Conservation (phyloP, 345 rosid species). For the Passiflora organensis region DNA sequence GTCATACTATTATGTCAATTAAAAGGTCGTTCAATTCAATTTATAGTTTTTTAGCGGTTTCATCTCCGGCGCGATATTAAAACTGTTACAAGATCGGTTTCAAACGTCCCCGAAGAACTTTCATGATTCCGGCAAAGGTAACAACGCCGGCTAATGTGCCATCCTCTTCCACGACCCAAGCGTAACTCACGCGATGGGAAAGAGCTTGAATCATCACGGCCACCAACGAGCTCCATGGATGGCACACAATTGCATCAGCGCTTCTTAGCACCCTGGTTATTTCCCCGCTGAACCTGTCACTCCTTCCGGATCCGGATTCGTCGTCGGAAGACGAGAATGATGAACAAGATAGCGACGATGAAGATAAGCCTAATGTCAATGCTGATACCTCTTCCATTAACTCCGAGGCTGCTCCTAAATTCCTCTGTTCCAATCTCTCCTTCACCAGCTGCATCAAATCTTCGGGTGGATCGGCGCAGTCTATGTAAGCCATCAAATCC, state of each 20-base stretch:
- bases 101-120: constrained; percentile 44
- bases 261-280: constrained; percentile 30
- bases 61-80: not conserved
- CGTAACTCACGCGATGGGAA: constrained; percentile 42
- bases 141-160: constrained; percentile 43
- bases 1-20: too few relatives aligned
- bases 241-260: constrained; percentile 40
- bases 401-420: constrained; percentile 28
- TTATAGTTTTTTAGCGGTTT: too few relatives aligned
- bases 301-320: constrained; percentile 30
- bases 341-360: constrained; percentile 17
- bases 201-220: constrained; percentile 69
- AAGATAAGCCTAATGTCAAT: not conserved
- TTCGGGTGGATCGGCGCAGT: constrained; percentile 42
- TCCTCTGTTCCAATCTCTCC: constrained; percentile 40
- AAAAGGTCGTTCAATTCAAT: too few relatives aligned
- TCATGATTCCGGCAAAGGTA: constrained; percentile 42
- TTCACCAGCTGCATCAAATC: constrained; percentile 40
- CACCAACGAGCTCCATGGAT: constrained; percentile 52
- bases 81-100: constrained; percentile 13
- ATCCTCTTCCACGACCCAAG: constrained; percentile 57
- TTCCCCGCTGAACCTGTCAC: constrained; percentile 18
- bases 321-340: constrained; percentile 39
- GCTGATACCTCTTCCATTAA: constrained; percentile 42
- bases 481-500: constrained; percentile 54